phyloP scores from a whole-genome alignment of 225 moss, liverwort and hornwort species.

The Bryoerythrophyllum caledonicum region DNA sequence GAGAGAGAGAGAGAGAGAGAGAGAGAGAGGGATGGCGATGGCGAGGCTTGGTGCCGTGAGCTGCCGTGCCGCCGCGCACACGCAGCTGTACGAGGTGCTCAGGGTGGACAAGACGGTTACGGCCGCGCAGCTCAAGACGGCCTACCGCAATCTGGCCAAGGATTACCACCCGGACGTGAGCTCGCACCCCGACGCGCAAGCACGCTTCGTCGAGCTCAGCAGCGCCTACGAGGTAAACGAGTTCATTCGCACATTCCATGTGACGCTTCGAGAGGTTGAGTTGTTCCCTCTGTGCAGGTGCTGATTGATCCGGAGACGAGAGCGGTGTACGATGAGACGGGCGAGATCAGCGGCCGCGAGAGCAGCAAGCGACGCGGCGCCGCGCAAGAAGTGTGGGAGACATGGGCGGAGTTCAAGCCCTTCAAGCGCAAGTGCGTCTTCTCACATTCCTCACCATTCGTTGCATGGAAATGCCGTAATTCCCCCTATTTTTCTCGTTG shows the following conservation, averaged over 20 bases:
- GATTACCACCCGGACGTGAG: conserved; percentile 73
- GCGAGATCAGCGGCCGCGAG: conserved; percentile 51
- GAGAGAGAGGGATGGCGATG: conserved; percentile 32
- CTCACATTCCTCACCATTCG: not conserved
- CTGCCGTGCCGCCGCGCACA: conserved; percentile 50
- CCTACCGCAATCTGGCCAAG: conserved; percentile 71
- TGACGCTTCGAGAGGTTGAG: not conserved
- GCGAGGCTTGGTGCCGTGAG: conserved; percentile 32
- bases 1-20: too few species aligned
- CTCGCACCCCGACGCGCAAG: conserved; percentile 55
- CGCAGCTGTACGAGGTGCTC: conserved; percentile 61
- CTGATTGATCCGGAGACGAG: conserved; percentile 68
- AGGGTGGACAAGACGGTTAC: conserved; percentile 49
- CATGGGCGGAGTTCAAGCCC: conserved; percentile 78
- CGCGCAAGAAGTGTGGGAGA: conserved; percentile 67
- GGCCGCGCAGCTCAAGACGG: conserved; percentile 61
- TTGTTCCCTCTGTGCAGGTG: conserved; percentile 34
- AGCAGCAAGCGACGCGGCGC: conserved; percentile 38
- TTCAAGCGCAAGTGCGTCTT: conserved; percentile 62
- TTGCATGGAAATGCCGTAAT: too few species aligned
- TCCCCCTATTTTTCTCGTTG: too few species aligned
- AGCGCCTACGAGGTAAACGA: conserved; percentile 65
- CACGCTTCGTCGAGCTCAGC: conserved; percentile 70
- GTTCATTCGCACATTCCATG: not conserved
- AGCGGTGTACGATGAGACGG: conserved; percentile 58